These are phyloP conservation scores for Curvularia sp. DNA, from an alignment of 2,329 filamentous ascomycete genomes.

Conservation along the genomic window DNA sequence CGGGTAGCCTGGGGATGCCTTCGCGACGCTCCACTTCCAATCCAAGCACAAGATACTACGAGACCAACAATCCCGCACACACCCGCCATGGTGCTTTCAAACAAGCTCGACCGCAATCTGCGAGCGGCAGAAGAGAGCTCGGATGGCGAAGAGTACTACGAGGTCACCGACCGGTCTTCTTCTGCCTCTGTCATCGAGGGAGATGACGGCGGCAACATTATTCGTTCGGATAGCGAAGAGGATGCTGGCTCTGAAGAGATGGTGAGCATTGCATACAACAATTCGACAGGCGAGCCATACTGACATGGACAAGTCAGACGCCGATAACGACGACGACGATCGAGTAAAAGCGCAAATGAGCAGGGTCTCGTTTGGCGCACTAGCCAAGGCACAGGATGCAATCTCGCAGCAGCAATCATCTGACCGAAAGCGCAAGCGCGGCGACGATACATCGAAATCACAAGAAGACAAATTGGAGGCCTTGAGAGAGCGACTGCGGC, in stretches of 20 bases:
- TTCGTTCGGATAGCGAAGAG: constrained; percentile 47
- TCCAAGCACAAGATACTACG: neutral
- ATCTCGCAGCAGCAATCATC: constrained; percentile 55
- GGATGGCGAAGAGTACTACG: constrained; percentile 50
- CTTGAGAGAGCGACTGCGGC: constrained; percentile 54
- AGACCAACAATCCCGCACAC: neutral
- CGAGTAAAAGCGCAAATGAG: constrained; percentile 58
- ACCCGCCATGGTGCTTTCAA: constrained; percentile 43
- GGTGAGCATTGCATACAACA: constrained; percentile 20
- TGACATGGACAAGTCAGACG: constrained; percentile 37
- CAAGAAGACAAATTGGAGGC: constrained; percentile 58
- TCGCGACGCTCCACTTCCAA: constrained; percentile 4
- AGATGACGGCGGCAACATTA: constrained; percentile 43
- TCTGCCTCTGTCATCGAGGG: constrained; percentile 52
- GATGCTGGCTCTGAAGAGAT: constrained; percentile 36
- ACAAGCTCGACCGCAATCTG: constrained; percentile 48
- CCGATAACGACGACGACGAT: constrained; percentile 51
- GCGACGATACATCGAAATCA: constrained; percentile 47
- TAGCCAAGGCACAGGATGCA: constrained; percentile 82
- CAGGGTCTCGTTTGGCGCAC: constrained; percentile 84
- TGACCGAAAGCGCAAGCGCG: constrained; percentile 54
- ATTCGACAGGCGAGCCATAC: neutral
- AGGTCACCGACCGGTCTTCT: constrained; percentile 51
- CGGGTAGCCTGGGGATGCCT: constrained; percentile 5
- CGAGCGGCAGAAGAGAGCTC: constrained; percentile 48